These are phyloP conservation scores for Ceratobasidium sp. DNA, from an alignment of 1,284 basidiomycete species.

Conservation along the genomic window DNA sequence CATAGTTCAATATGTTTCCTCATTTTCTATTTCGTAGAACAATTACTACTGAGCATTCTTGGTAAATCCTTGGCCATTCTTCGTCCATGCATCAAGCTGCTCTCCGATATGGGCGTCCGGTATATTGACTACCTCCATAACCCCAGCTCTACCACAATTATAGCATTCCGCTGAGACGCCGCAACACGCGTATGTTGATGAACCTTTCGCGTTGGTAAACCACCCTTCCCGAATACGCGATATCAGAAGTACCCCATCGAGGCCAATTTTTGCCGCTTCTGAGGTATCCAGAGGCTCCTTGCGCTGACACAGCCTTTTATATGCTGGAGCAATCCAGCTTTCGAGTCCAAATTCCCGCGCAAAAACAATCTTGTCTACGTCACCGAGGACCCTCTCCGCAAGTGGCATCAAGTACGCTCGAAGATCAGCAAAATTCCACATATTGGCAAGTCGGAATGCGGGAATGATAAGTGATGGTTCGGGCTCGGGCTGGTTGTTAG, in stretches of 20 bases:
- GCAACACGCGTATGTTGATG: neutral
- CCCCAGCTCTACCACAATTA: too few relatives aligned
- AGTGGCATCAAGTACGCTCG: neutral
- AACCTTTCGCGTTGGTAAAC: neutral
- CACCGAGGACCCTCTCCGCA: constrained; percentile 43
- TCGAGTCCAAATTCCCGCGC: constrained; percentile 52
- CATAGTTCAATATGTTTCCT: too few relatives aligned
- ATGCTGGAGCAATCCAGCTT: constrained; percentile 53
- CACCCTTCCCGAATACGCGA: neutral
- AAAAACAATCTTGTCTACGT: constrained; percentile 51
- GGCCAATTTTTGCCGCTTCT: constrained; percentile 52
- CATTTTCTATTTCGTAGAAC: too few relatives aligned
- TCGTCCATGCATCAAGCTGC: too few relatives aligned
- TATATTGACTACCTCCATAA: too few relatives aligned
- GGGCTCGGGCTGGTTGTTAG: neutral
- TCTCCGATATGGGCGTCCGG: too few relatives aligned
- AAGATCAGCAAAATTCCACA: constrained; percentile 17
- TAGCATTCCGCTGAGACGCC: neutral
- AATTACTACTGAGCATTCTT: too few relatives aligned
- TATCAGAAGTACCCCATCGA: constrained; percentile 31
- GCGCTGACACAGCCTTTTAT: constrained; percentile 51
- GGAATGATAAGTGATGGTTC: constrained; percentile 12
- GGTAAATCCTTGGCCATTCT: too few relatives aligned
- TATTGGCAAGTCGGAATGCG: constrained; percentile 10
- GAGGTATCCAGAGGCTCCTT: constrained; percentile 47